Evolutionary conservation across 75 land plant genomes (phyloP), one percentile per base, ranked within the genome.

Genomic region (Larix kaempferi): DNA sequence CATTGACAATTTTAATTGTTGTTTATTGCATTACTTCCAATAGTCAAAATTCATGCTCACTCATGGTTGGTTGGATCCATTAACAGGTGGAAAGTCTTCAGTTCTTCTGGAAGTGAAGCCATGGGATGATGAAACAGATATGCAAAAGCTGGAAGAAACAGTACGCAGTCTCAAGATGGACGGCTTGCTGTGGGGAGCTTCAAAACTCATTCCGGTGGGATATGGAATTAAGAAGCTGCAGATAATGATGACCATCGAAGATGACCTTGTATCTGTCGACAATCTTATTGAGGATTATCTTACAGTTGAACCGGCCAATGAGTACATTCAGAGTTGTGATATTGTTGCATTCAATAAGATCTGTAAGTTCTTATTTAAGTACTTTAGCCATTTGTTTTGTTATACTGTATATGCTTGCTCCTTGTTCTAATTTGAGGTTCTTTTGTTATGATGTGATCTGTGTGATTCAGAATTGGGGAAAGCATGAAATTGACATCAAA

Each of bases 111-210:
- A 96, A 81, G 93, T 96, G 33, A 96, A 96, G 77, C 99, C 99
- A 12, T 94, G 99, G 99, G 99, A 96, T 86, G 99, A 96, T 80
- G 99, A 96, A 60, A 96, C 99, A 35, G 99, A 96, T 86, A 96
- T 94, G 99, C 71, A 83, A 73, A 90, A 90, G 80, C 88, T 96
- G 57, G 99, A 96, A 80, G 99, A 94, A 75, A 83, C 91, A 12
- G 99, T 96, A 8, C 83, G 98, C 26, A 84, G 89, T 61, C 81
- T 96, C 37, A 55, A 89, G 35, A 84, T 89, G 91, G 91, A 87
- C 11, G 98, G 99, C 13, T 80, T 96, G 55, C 59, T 82, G 27
- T 96, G 99, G 99, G 99, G 98, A 76, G 99, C 98, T n/a, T 94
- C 98, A 25, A 94, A 96, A 76, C 90, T 96, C 57, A 91, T 89